Evolutionary conservation across 805 yeast genomes (phyloP), one percentile per base, ranked within the genome.

Genomic region (Brettanomyces bruxellensis): DNA sequence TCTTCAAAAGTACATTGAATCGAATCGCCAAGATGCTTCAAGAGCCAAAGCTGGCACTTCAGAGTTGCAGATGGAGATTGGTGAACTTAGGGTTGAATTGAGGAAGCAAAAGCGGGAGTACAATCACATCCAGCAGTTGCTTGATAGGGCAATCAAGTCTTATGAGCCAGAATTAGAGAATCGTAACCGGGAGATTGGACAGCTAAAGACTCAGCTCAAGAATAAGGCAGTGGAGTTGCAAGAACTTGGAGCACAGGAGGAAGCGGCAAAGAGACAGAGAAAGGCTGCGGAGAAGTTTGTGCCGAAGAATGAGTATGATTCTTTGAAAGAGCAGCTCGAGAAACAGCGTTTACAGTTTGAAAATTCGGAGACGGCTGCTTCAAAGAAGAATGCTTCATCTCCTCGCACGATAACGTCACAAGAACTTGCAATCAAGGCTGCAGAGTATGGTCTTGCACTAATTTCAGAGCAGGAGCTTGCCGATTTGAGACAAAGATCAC

Each of bases 371-470:
- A 14, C 6, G 23, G 14, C 13, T n/a, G 38, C n/a, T n/a, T 39
- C 38, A 7, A 13, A 14, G 12, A 11, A n/a, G 8, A 32, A 40
- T 8, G 34, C 34, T 25, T 12, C 28, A 6, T 13, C 25, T 13
- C 14, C 23, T 13, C 56, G 56, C 37, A 54, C 48, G 4, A 53
- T 65, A n/a, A 59, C 66, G 1, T 50, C 67, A 3, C 55, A 60
- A 36, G 67, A 62, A n/a, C 50, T 66, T 11, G 67, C 66, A 3
- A 38, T 55, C 3, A 58, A 62, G 44, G 78, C 78, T 1, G 60
- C 64, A 4, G 73, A 70, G 40, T 55, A 71, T 39, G 73, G 75
- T 4, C 60, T 73, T 40, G 57, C 57, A 2, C 52, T 71, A 18
- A 51, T 66, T 9, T 49, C 64, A 5, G 62, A 57, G 40, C 50